Base-by-base conservation (phyloP, 1,284 basidiomycete genomes). In the Ceratobasidium sp. region DNA sequence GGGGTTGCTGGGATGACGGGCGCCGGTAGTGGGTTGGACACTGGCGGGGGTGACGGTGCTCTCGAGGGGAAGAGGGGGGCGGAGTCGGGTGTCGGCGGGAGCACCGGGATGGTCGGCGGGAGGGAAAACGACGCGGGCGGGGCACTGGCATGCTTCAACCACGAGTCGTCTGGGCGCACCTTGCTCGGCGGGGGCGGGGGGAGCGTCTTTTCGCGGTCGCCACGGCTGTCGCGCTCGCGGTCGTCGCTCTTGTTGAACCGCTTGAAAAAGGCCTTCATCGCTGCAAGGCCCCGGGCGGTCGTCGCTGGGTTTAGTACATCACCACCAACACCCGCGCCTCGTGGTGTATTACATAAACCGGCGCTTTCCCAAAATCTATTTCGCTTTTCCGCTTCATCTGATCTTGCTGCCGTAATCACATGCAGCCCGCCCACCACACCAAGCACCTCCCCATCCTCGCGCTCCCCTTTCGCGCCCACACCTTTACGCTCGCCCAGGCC, bases 401-500 rank as follows among this genome's bases (percentile, higher is more conserved):
- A 45, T 45, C 43, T 45, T 9, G n/a, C n/a, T n/a, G n/a, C n/a
- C n/a, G n/a, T n/a, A n/a, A n/a, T n/a, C n/a, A 6, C 39, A 45
- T 67, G 36, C 62, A 23, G 18, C 89, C 89, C 39, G 89, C 89
- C 4, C 85, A 90, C 78, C 77, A 82, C 64, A 92, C 92, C 53
- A 94, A 94, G 82, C 89, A 93, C 75, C 71, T 89, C 23, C 78
- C 82, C 23, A 71, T 81, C 52, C 85, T 93, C 73, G 55, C 65
- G 14, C 85, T 87, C 77, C 81, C 84, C 26, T 86, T 88, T 75
- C 79, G 77, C 52, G 72, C 79, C 30, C 76, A 78, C 67, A 73
- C 76, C 34, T 87, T 91, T 76, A 74, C 78, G 36, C 83, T 91
- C 72, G 43, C 79, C 1, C 91, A 92, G 80, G 82, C 79, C 72